Evolutionary conservation across 306 rosid species (phyloP).

Genomic region (Fragaria nilgerrensis): DNA sequence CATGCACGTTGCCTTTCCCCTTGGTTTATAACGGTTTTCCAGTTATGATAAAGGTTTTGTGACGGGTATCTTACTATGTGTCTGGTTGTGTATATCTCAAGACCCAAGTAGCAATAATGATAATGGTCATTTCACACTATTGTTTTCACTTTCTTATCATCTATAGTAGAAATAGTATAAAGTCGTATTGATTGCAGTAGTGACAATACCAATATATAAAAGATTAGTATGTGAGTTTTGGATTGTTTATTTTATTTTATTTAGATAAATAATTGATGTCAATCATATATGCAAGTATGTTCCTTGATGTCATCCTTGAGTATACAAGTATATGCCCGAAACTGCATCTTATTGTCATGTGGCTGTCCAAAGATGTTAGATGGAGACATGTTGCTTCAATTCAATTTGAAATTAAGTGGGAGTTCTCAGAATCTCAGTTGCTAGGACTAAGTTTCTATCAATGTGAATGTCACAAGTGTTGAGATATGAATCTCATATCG

Average conservation of each 20-base stretch:
- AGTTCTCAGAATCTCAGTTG: constrained; percentile 19
- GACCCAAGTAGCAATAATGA: background rate
- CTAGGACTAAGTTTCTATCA: constrained; percentile 17
- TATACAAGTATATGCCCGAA: too few species aligned
- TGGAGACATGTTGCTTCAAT: constrained; percentile 22
- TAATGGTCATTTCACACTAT: background rate
- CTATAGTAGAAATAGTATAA: background rate
- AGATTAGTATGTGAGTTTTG: background rate
- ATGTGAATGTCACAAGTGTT: background rate
- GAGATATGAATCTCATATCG: too few species aligned
- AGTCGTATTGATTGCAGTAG: background rate
- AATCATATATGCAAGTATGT: too few species aligned
- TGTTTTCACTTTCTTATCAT: background rate
- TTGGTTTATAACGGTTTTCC: background rate
- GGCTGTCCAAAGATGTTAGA: constrained; percentile 18
- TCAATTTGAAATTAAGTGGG: too few species aligned
- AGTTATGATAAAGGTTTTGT: background rate
- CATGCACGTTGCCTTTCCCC: background rate
- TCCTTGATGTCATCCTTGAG: too few species aligned
- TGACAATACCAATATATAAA: background rate
- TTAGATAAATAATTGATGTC: background rate
- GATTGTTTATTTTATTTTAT: background rate
- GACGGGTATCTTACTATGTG: background rate
- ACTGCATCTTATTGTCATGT: background rate
- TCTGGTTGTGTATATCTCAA: background rate